Base-by-base conservation (phyloP, 768 basidiomycete species). In the Pilatotrama ljubarskyi region DNA sequence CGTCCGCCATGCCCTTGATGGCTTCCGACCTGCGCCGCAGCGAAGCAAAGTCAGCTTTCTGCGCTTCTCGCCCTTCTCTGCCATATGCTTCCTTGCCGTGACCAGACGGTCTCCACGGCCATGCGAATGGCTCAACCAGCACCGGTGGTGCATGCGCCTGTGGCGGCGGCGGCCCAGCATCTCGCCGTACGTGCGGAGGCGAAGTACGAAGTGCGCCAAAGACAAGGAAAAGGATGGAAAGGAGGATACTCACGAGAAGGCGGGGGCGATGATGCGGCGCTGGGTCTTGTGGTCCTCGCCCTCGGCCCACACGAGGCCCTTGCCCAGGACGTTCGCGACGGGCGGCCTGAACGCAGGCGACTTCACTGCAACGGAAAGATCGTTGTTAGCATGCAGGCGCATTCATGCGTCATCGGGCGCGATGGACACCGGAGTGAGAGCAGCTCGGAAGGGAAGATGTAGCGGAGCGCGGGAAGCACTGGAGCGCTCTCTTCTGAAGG, bases 1-100 rank as follows among this genome's bases (percentile, higher is more conserved):
- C 72, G 35, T 72, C 64, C 6, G 73, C 69, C 73, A 75, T 75
- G 32, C 65, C 72, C 61, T 72, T 74, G 50, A 76, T 68, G 32
- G 73, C 65, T 38, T 73, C 72, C 50, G 73, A 62, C 22, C 75
- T 76, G 56, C 14, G 43, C 29, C 52, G 43, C 35, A 58, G 51
- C 32, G 62, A 55, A 54, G 51, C 32, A 58, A 50, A 49, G 57
- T 63, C 40, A 63, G 62, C 47, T 13, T 18, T 17, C 24, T 37
- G 1, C 10, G 37, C 36, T 36, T 13, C 6, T 22, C 47, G 5
- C 17, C n/a, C 10, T 29, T 51, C 38, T 26, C 56, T 38, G 37
- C 20, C 22, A 25, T 17, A 40, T 32, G 32, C n/a, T 5, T 10
- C 5, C 29, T 10, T 32, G 29, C 29, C 10, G 29, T 4, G 10